Conservation (phyloP, 352 stramenopile species). For the Phytophthora sansomeana region DNA sequence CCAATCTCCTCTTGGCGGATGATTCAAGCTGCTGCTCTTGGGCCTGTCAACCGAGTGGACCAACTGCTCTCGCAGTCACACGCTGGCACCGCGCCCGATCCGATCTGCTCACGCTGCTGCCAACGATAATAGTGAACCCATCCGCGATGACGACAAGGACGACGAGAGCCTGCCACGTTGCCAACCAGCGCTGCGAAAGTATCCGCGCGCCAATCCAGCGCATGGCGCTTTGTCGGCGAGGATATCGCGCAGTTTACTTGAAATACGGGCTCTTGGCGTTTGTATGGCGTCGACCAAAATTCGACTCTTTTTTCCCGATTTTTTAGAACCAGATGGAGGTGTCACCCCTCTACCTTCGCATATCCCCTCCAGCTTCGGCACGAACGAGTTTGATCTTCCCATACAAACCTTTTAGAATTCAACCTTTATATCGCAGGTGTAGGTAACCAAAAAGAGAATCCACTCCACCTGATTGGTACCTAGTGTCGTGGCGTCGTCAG, state of each 20-base stretch:
- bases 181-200: not conserved
- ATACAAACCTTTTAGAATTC: not conserved
- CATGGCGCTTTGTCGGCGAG: no score
- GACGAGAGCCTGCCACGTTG: not conserved
- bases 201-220: conserved; percentile 9
- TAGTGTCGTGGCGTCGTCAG: conserved; percentile 35
- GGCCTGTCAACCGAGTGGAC: not conserved
- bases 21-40: conserved; percentile 6
- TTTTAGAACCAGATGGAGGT: conserved; percentile 38
- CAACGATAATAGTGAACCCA: not conserved
- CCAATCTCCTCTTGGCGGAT: no score
- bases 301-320: conserved; percentile 24
- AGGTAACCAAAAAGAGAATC: conserved; percentile 44
- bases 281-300: conserved; percentile 23
- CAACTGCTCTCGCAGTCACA: conserved; percentile 27
- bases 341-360: not conserved
- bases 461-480: conserved; percentile 28
- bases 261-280: conserved; percentile 4
- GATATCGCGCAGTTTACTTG: conserved; percentile 15
- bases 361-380: not conserved
- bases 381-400: not conserved
- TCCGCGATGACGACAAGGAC: not conserved
- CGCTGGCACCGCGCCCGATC: conserved; percentile 21
- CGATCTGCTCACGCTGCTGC: conserved; percentile 17
- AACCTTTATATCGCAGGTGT: conserved; percentile 21